Base-by-base conservation (phyloP, 306 rosid species). In the Ceratonia siliqua region DNA sequence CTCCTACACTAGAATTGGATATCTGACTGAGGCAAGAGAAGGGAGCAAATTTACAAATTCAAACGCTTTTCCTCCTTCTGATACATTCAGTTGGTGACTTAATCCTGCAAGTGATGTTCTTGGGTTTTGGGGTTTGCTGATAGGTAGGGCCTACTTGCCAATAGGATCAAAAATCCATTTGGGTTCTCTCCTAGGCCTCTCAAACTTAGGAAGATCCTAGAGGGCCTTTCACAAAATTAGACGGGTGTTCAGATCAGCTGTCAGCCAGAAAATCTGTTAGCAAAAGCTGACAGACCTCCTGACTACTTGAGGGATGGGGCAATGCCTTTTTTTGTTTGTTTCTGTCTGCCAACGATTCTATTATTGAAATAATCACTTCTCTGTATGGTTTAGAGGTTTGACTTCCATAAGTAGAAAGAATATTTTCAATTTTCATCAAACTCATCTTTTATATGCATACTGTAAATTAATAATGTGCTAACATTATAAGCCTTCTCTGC, bases 401-500 rank as follows among this genome's bases (percentile, higher is more conserved):
- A 30, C 20, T 43, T 62, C 72, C 27, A 62, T 17, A 38, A 27
- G 13, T 59, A 1, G 17, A 61, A 17, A 50, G 18, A 14, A 15
- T 0, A 9, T 1, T 56, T 25, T 36, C 36, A 56, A 25, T 12
- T 32, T 30, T 28, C 9, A 14, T 9, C 13, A 27, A 27, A 54
- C 20, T 27, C 3, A 33, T 77, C 43, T 35, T 42, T 68, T 18
- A 46, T 32, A 39, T 41, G 11, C 32, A 12, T n/a, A 36, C 22
- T 22, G 67, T 36, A 30, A 49, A 5, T 21, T 22, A n/a, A 53
- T 82, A 38, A 21, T 2, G 43, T 73, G 62, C 24, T 17, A 14
- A 21, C 49, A 58, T 59, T 12, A 21, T 27, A 64, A 49, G 39
- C 63, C 75, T 27, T 21, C 25, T 42, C 21, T 72, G 58, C 79